Conservation (phyloP, 331 rosid genomes). For the Telfairia occidentalis region DNA sequence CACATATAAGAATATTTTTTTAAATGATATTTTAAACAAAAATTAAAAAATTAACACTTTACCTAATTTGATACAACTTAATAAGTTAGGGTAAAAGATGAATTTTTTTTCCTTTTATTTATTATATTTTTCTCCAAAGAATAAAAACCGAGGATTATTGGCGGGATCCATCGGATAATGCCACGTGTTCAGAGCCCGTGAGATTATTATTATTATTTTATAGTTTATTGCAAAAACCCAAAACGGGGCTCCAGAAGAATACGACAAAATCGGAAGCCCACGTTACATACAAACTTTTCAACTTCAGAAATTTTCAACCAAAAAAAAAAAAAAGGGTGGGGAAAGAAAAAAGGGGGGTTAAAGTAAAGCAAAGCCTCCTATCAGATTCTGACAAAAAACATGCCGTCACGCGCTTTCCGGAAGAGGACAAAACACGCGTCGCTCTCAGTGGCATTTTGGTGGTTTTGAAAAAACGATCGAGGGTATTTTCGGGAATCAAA, state of each 20-base stretch:
- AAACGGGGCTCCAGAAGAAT: constrained; percentile 7
- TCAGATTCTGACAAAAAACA: constrained; percentile 44
- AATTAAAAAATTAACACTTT: no score
- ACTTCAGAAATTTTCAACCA: not conserved
- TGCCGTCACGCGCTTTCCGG: constrained; percentile 47
- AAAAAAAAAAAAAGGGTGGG: not conserved
- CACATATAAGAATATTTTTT: no score
- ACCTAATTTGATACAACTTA: no score
- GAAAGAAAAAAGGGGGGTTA: no score
- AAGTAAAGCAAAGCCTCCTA: not conserved
- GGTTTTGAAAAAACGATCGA: not conserved
- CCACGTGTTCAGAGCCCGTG: constrained; percentile 1
- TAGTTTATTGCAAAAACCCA: not conserved
- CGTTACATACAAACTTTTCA: constrained; percentile 3
- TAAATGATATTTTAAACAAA: no score
- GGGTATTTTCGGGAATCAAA: constrained; percentile 16
- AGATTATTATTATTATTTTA: not conserved
- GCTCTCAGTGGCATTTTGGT: constrained; percentile 22
- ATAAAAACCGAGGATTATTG: not conserved
- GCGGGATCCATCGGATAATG: not conserved
- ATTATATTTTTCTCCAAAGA: constrained; percentile 2
- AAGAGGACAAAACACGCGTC: constrained; percentile 55
- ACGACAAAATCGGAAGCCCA: constrained; percentile 13
- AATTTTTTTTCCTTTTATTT: no score
- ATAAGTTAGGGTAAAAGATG: no score